Base-by-base conservation (phyloP, 2,329 filamentous ascomycete species). In the Botrytis sinoallii region DNA sequence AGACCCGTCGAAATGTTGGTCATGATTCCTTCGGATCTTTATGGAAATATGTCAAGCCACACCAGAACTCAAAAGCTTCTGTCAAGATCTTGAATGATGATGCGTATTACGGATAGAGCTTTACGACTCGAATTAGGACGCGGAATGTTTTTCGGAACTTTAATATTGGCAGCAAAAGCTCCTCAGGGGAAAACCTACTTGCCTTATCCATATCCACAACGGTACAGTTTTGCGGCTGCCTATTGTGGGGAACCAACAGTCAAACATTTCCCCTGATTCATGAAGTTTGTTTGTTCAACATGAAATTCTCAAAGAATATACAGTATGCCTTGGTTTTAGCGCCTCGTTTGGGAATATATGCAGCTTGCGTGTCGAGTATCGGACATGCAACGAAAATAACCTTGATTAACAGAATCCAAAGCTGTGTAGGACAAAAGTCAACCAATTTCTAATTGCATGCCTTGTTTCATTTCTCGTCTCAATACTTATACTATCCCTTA, bases 201-300 rank as follows among this genome's bases (percentile, higher is more conserved):
- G 32, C 22, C 44, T 22, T 16, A 14, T 68, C 4, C 14, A 68
- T 55, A 66, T 38, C 42, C 32, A 55, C 32, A 40, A 40, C 65
- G 35, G 32, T 40, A 55, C 44, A 35, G 46, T 22, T 40, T 67
- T 68, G 38, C 60, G 59, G 44, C n/a, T 63, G 44, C 67, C 35
- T 68, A 52, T 68, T 68, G 35, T 68, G 44, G 65, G 16, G 65
- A 68, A 55, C 32, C 46, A 40, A 68, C 65, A 40, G 10, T 42
- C 46, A 68, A 55, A 55, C 9, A 42, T 29, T 8, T 55, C 25
- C 65, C 46, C 35, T 65, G 65, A 14, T 68, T 55, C 10, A 40
- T 20, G 18, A 14, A 29, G 93, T 94, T 55, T 20, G 16, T 35
- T 35, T 29, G 35, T 29, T 22, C 38, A 29, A 20, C 3, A 38